Evolutionary conservation across 2,329 filamentous ascomycete genomes (phyloP), one percentile per base, ranked within the genome.

Genomic region (Rhexocercosporidium sp.): DNA sequence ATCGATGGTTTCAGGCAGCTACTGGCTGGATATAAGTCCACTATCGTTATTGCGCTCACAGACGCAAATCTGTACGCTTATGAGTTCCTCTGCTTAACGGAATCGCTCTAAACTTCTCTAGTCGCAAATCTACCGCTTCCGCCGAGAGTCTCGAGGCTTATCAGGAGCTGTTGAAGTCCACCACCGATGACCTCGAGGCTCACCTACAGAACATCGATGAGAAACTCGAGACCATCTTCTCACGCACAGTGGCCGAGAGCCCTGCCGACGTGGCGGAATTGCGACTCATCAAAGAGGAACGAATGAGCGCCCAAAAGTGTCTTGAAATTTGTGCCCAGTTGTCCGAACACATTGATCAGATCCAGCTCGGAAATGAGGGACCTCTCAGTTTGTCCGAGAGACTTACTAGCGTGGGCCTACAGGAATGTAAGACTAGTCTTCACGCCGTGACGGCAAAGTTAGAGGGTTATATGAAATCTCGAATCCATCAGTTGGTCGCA

Each of bases 1-100:
- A 79, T 83, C 53, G 77, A 79, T 67, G 77, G 76, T 59, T 83
- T 83, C 64, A 77, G 75, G 46, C 71, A 77, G 25, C 69, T 80
- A 46, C 69, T 84, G 37, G 77, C 80, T 47, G 76, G 77, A 49
- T 83, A 83, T 66, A 82, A 81, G 67, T 72, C 77, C 57, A 81
- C 79, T 31, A 80, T 81, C 31, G 78, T 64, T 56, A 80, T 82
- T 75, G 79, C 80, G 20, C 76, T 83, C 25, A 77, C 75, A 11
- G 76, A 81, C 70, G 75, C 75, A 67, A 80, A 77, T 63, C 75
- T 82, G 79, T 82, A 76, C 77, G 79, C 77, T 47, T 65, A 49
- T 57, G 56, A 66, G 39, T 60, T 64, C 39, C 56, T 68, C 62
- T 61, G 25, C 56, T 66, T 31, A 60, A n/a, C 53, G 31, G 60